Conservation (phyloP, 2,329 filamentous ascomycete genomes). For the Daldinia sp. region DNA sequence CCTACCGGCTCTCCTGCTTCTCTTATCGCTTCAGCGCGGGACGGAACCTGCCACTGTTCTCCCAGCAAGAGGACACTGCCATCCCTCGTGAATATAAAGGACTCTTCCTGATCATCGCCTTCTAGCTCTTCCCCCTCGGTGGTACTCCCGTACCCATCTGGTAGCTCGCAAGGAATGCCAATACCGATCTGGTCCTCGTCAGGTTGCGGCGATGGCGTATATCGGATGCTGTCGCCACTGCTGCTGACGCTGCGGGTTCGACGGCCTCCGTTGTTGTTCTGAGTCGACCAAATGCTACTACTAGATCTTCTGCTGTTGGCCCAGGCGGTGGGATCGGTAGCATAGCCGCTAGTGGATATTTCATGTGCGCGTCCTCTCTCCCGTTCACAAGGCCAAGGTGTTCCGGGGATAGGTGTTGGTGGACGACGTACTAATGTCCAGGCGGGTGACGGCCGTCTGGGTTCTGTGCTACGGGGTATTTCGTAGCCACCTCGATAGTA, state of each 20-base stretch:
- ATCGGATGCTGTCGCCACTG: background rate
- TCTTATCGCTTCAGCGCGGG: background rate
- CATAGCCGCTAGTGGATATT: background rate
- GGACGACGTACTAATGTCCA: too few species aligned
- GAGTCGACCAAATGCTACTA: too few species aligned
- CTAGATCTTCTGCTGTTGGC: background rate
- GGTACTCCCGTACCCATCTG: background rate
- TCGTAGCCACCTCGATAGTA: background rate
- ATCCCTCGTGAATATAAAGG: slow-evolving; percentile 5
- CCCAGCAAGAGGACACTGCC: background rate
- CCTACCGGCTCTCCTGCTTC: slow-evolving; percentile 13
- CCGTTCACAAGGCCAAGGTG: too few species aligned
- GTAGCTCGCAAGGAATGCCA: background rate
- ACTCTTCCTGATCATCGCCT: background rate
- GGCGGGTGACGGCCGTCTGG: background rate
- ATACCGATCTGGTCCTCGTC: background rate
- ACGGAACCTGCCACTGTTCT: slow-evolving; percentile 18
- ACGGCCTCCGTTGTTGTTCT: background rate
- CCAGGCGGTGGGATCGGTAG: background rate
- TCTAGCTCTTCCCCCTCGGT: background rate
- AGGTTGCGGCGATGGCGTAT: background rate
- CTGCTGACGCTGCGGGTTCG: background rate
- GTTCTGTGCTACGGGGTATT: background rate
- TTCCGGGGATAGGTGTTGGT: too few species aligned
- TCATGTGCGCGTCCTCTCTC: background rate